Evolutionary conservation across 2,329 filamentous ascomycete species (phyloP), one percentile per base, ranked within the genome.

Genomic region (Botryotinia convoluta): DNA sequence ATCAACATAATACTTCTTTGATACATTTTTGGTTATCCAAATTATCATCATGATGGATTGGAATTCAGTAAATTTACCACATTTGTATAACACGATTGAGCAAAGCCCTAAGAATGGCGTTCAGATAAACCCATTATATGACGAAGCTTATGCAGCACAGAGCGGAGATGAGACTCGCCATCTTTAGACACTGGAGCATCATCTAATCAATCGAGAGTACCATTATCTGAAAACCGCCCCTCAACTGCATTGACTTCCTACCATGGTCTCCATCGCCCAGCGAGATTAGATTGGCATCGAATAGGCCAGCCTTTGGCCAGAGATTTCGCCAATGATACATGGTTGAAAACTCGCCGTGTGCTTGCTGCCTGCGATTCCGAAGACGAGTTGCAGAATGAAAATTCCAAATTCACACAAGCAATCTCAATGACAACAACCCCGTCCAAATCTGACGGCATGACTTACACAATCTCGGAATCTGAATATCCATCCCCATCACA

Each of bases 41-140:
- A 68, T n/a, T 57, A 57, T 57, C 20, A 68, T 57, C 65, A 68
- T 10, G 65, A 51, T 42, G n/a, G 54, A 68, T 42, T 68, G 54
- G n/a, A 68, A 57, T 42, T 68, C 65, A 68, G 54, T 57, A 68
- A 51, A 32, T 68, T 42, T 37, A 68, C 48, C 35, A 32, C 48
- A 68, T 42, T 26, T 57, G 26, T 68, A 68, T 57, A 57, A 68
- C 22, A 68, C 18, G 20, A 22, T 7, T 18, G n/a, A 22, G 29
- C 35, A 42, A 6, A 1, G 18, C 35, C 26, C 35, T 18, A 32
- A 29, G 22, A 8, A 37, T 57, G 65, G 39, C n/a, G 12, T 7
- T 37, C n/a, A 22, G n/a, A 1, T 26, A 1, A 39, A 26, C 18
- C 37, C 35, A 9, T 42, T 57, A 32, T 68, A 57, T 37, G 65